A percentile compares a stretch with the other conserved stretches of the same genome.
These are phyloP conservation scores for Lipomyces sp. DNA, from an alignment of 805 yeast genomes.

Conservation along the genomic window DNA sequence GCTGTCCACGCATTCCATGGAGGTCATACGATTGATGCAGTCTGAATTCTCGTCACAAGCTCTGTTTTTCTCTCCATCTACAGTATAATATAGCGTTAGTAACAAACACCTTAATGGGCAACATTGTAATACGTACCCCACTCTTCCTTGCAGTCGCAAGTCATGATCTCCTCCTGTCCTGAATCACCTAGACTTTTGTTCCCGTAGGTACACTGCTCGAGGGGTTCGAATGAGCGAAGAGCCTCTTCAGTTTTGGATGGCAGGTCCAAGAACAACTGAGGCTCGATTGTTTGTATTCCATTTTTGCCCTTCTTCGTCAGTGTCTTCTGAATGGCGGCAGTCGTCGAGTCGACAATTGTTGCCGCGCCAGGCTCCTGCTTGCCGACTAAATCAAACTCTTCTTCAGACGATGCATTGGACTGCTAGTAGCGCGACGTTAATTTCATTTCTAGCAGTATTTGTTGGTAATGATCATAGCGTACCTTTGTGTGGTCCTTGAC, in stretches of 20 bases:
- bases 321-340: too few relatives aligned
- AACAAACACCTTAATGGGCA: not conserved
- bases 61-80: slow-evolving; percentile 44
- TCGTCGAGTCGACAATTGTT: not conserved
- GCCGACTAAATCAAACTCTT: too few relatives aligned
- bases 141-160: slow-evolving; percentile 79
- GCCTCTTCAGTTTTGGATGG: slow-evolving; percentile 72
- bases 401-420: too few relatives aligned
- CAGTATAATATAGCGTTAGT: too few relatives aligned
- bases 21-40: slow-evolving; percentile 88
- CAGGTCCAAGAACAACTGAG: slow-evolving; percentile 29
- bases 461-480: too few relatives aligned
- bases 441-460: too few relatives aligned
- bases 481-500: too few relatives aligned
- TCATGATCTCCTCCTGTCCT: slow-evolving; percentile 77
- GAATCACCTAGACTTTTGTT: slow-evolving; percentile 62
- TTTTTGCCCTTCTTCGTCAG: too few relatives aligned
- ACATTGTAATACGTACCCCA: slow-evolving; percentile 16
- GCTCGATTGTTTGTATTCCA: not conserved
- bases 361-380: not conserved
- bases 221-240: slow-evolving; percentile 49
- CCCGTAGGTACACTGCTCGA: slow-evolving; percentile 61
- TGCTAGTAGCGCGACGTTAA: too few relatives aligned
- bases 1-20: slow-evolving; percentile 81
- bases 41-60: slow-evolving; percentile 86